phyloP scores from a whole-genome alignment of 129 eudicot genomes.

The Pulicaria dysenterica region DNA sequence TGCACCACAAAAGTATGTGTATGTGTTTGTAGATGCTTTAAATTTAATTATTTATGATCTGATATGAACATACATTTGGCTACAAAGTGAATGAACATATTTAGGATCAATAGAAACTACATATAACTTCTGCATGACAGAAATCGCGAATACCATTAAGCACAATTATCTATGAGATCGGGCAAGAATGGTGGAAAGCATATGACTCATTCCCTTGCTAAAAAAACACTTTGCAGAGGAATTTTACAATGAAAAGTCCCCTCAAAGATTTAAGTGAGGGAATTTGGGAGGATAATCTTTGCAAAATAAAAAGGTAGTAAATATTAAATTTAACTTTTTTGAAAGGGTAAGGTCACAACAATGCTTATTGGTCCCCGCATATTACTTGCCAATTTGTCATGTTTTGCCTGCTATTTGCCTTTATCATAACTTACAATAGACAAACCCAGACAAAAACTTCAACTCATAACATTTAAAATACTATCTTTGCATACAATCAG shows the following conservation, averaged over 20 bases:
- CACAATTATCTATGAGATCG: too few relatives aligned
- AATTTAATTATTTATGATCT: conserved; percentile 4
- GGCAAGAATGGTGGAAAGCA: too few relatives aligned
- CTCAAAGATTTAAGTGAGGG: background rate
- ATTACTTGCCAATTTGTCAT: conserved; percentile 37
- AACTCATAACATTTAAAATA: background rate
- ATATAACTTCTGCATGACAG: too few relatives aligned
- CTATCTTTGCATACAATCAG: conserved; percentile 17
- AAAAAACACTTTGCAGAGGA: conserved; percentile 3
- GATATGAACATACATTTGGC: conserved; percentile 22
- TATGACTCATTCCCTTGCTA: background rate
- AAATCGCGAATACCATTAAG: too few relatives aligned
- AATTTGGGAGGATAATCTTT: conserved; percentile 23
- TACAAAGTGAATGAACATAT: conserved; percentile 21
- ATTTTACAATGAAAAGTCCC: conserved; percentile 20
- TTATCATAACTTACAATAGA: conserved; percentile 24
- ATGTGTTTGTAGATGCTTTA: conserved; percentile 8
- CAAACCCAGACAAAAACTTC: conserved; percentile 15
- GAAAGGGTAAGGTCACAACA: conserved; percentile 31
- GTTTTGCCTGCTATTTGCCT: conserved; percentile 35
- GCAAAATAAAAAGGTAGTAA: background rate
- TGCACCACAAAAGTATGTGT: conserved; percentile 11
- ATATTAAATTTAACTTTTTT: conserved; percentile 23
- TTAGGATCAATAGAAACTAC: background rate
- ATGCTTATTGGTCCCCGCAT: conserved; percentile 31